Evolutionary conservation across 1,139 yeast species (phyloP).

Genomic region (Eremothecium gossypii): DNA sequence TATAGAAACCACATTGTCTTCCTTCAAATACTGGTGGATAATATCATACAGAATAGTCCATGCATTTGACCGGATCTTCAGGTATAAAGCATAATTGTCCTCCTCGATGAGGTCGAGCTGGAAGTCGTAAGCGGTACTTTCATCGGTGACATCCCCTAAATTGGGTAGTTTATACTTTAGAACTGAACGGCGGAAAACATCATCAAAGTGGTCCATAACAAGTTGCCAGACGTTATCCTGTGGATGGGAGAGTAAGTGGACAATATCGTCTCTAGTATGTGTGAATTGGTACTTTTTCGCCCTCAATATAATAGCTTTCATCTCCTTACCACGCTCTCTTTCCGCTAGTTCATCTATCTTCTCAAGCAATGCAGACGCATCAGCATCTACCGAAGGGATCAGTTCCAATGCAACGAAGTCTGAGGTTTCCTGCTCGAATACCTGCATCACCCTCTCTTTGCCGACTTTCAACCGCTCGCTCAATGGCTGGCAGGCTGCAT

Average conservation of each 20-base stretch:
- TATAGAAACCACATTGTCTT: constrained; percentile 47
- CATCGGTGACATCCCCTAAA: constrained; percentile 15
- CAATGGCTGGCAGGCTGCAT: constrained; percentile 12
- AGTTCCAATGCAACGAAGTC: constrained; percentile 14
- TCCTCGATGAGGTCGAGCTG: constrained; percentile 47
- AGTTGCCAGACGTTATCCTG: constrained; percentile 24
- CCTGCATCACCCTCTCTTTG: constrained; percentile 3
- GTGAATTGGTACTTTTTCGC: constrained; percentile 17
- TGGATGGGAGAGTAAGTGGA: constrained; percentile 23
- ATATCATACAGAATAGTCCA: constrained; percentile 59
- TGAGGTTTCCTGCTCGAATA: constrained; percentile 9
- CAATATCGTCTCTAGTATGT: constrained; percentile 23
- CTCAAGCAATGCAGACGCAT: constrained; percentile 9
- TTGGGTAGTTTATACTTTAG: constrained; percentile 18
- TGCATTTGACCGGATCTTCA: constrained; percentile 42
- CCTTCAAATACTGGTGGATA: constrained; percentile 51
- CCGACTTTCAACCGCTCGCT: constrained; percentile 21
- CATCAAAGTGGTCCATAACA: constrained; percentile 37
- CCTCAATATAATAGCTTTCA: constrained; percentile 15
- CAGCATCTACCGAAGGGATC: constrained; percentile 11
- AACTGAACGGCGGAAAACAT: constrained; percentile 31
- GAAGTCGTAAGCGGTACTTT: constrained; percentile 43
- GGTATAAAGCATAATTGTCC: constrained; percentile 36
- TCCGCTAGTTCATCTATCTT: constrained; percentile 11
- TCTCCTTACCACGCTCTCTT: constrained; percentile 18